A percentile compares a stretch with the other conserved stretches of the same genome.
phyloP scores from a whole-genome alignment of 2,329 filamentous ascomycete species.

The Clonostachys sp. region DNA sequence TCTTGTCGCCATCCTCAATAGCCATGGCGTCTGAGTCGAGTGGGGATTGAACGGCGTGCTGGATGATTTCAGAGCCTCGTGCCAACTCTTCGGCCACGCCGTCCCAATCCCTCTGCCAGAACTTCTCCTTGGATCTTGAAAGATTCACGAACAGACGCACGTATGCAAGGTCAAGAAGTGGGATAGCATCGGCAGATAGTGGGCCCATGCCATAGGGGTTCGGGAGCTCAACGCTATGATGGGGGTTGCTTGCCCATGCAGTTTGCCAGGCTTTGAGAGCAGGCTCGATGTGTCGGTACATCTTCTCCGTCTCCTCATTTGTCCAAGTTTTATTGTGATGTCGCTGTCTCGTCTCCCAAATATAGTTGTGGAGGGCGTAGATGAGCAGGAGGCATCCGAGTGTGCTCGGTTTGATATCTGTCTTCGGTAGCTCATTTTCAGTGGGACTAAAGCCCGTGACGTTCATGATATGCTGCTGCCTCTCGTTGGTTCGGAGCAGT shows the following conservation, averaged over 20 bases:
- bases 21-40: constrained; percentile 38
- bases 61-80: constrained; percentile 68
- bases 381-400: constrained; percentile 91
- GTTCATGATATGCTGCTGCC: constrained; percentile 43
- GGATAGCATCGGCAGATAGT: constrained; percentile 85
- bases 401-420: constrained; percentile 75
- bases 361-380: constrained; percentile 94
- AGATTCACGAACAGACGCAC: constrained; percentile 90
- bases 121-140: constrained; percentile 85
- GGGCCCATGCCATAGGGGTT: constrained; percentile 80
- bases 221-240: constrained; percentile 78
- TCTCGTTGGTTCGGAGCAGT: constrained; percentile 72
- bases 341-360: constrained; percentile 92
- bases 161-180: constrained; percentile 85
- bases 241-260: constrained; percentile 83
- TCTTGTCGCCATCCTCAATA: constrained; percentile 41
- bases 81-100: constrained; percentile 85
- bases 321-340: constrained; percentile 90
- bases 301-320: constrained; percentile 85
- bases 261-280: constrained; percentile 91
- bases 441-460: background rate
- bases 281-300: constrained; percentile 93
- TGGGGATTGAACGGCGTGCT: constrained; percentile 64
- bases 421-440: constrained; percentile 42
- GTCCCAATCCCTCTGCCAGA: constrained; percentile 92